Evolutionary conservation across 345 rosid species (phyloP).

Genomic region (Camelina sativa): DNA sequence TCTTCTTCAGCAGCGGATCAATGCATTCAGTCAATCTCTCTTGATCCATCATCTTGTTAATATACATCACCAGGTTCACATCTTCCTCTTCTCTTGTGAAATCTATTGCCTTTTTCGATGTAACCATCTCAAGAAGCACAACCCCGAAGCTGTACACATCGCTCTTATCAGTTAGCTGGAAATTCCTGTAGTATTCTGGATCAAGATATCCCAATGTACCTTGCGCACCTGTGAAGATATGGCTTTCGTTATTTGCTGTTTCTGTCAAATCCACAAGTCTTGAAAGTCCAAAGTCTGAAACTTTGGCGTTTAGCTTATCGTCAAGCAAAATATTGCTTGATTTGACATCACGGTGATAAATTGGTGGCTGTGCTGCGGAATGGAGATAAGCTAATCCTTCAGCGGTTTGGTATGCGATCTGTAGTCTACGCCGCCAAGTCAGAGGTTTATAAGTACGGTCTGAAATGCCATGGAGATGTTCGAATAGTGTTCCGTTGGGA

Average conservation of each 20-base stretch:
- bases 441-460: constrained; percentile 40
- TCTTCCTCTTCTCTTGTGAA: constrained; percentile 60
- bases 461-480: constrained; percentile 52
- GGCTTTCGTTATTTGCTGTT: constrained; percentile 48
- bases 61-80: constrained; percentile 57
- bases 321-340: constrained; percentile 66
- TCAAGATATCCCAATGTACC: constrained; percentile 67
- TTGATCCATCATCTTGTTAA: constrained; percentile 48
- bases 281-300: constrained; percentile 62
- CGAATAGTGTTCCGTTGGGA: constrained; percentile 59
- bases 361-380: constrained; percentile 57
- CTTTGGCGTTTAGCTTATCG: constrained; percentile 55
- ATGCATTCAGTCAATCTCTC: constrained; percentile 54
- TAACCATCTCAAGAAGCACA: constrained; percentile 60
- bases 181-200: constrained; percentile 65
- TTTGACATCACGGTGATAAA: constrained; percentile 66
- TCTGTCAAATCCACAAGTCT: constrained; percentile 50
- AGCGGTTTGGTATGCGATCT: constrained; percentile 57
- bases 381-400: constrained; percentile 68
- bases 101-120: constrained; percentile 62
- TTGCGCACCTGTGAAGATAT: constrained; percentile 61
- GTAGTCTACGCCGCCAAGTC: constrained; percentile 50
- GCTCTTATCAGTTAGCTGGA: constrained; percentile 66
- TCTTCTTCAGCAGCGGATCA: constrained; percentile 50
- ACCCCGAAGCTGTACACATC: constrained; percentile 74